These are phyloP conservation scores for Chamaecyparis obtusa DNA, from an alignment of 75 land plant genomes.

Conservation along the genomic window DNA sequence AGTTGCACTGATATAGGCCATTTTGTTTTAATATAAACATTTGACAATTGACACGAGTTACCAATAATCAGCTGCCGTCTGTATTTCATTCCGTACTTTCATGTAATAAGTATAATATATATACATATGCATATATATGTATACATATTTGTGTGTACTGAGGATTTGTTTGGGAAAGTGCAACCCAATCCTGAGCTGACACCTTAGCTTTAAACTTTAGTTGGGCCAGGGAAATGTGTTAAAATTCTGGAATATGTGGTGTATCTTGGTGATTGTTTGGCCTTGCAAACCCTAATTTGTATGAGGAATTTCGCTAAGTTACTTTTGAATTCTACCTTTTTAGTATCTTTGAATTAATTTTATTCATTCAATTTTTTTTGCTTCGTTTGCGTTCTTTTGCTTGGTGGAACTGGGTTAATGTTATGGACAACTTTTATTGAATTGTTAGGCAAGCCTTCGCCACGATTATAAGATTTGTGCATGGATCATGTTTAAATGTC, in stretches of 20 bases:
- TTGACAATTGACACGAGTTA: too few relatives aligned
- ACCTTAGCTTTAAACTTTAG: neutral
- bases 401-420: neutral
- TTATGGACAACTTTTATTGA: neutral
- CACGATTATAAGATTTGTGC: neutral
- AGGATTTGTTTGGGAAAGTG: too few relatives aligned
- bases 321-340: neutral
- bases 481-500: neutral
- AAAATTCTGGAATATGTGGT: neutral
- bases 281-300: neutral
- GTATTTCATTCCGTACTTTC: too few relatives aligned
- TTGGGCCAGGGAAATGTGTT: neutral
- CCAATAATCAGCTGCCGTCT: too few relatives aligned
- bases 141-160: too few relatives aligned
- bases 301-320: neutral
- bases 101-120: too few relatives aligned
- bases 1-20: too few relatives aligned
- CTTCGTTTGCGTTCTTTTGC: neutral
- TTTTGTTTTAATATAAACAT: too few relatives aligned
- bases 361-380: neutral
- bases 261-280: neutral
- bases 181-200: too few relatives aligned
- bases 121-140: too few relatives aligned
- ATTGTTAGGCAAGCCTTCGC: neutral
- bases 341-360: too few relatives aligned